phyloP scores from a whole-genome alignment of 2,329 filamentous ascomycete species.

The Hymenoscyphus albidus region DNA sequence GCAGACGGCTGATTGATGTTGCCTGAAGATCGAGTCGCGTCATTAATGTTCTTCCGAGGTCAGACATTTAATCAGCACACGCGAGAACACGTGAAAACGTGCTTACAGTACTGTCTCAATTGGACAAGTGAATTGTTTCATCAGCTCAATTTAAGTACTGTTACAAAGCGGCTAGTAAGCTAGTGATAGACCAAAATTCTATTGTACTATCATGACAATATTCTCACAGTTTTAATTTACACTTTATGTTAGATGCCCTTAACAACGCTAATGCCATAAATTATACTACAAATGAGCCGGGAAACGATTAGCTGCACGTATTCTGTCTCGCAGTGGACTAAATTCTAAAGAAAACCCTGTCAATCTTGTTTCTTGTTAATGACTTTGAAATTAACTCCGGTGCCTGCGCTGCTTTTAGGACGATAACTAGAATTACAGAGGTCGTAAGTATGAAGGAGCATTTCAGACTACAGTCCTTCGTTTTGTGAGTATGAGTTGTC shows the following conservation, averaged over 20 bases:
- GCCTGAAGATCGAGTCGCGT: not conserved
- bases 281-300: not conserved
- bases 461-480: not conserved
- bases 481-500: not conserved
- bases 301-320: not conserved
- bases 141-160: no score
- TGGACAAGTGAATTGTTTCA: not conserved
- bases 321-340: not conserved
- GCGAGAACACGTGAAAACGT: not conserved
- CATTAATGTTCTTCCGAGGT: not conserved
- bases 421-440: constrained; percentile 16
- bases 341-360: not conserved
- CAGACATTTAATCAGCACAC: not conserved
- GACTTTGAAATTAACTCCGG: not conserved
- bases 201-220: not conserved
- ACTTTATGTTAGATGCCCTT: not conserved
- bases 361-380: constrained; percentile 5
- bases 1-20: not conserved
- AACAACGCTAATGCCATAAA: not conserved
- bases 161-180: no score
- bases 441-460: constrained; percentile 3
- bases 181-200: not conserved
- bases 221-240: not conserved
- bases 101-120: not conserved
- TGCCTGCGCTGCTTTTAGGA: constrained; percentile 9